These are phyloP conservation scores for Globisporangium okanoganense DNA, from an alignment of 352 stramenopile genomes.

Conservation along the genomic window DNA sequence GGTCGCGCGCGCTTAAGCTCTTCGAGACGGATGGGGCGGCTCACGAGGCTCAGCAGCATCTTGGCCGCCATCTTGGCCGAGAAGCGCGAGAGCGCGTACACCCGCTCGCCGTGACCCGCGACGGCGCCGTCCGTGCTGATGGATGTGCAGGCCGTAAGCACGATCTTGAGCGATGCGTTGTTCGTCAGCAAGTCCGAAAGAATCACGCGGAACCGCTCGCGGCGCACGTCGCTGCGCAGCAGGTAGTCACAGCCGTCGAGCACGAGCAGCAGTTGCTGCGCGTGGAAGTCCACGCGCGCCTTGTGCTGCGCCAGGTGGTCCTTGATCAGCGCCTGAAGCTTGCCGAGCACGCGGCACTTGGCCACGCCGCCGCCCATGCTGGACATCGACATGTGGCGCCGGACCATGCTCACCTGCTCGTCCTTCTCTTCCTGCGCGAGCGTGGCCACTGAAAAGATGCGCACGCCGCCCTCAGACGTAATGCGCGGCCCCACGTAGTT, in stretches of 20 bases:
- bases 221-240: constrained; percentile 37
- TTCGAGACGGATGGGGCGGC: constrained; percentile 62
- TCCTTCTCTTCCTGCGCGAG: constrained; percentile 61
- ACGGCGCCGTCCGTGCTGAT: constrained; percentile 66
- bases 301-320: constrained; percentile 55
- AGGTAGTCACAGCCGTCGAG: constrained; percentile 75
- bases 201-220: constrained; percentile 62
- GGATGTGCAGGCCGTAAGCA: constrained; percentile 54
- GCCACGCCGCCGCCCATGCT: constrained; percentile 11
- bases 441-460: constrained; percentile 59
- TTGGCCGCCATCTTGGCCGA: constrained; percentile 66
- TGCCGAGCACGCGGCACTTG: constrained; percentile 42
- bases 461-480: constrained; percentile 61
- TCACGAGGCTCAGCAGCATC: constrained; percentile 74
- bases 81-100: constrained; percentile 67
- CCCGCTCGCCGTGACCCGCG: constrained; percentile 58
- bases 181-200: constrained; percentile 70
- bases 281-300: constrained; percentile 41
- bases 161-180: constrained; percentile 68
- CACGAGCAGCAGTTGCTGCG: constrained; percentile 57
- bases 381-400: constrained; percentile 36
- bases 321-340: constrained; percentile 43
- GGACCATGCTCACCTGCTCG: constrained; percentile 43
- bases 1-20: constrained; percentile 44
- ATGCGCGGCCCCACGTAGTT: constrained; percentile 81